Percentiles rank a stretch among this genome's conserved stretches.
These are phyloP conservation scores for Coniochaeta sp. DNA, from an alignment of 2,329 filamentous ascomycete species.

Conservation along the genomic window DNA sequence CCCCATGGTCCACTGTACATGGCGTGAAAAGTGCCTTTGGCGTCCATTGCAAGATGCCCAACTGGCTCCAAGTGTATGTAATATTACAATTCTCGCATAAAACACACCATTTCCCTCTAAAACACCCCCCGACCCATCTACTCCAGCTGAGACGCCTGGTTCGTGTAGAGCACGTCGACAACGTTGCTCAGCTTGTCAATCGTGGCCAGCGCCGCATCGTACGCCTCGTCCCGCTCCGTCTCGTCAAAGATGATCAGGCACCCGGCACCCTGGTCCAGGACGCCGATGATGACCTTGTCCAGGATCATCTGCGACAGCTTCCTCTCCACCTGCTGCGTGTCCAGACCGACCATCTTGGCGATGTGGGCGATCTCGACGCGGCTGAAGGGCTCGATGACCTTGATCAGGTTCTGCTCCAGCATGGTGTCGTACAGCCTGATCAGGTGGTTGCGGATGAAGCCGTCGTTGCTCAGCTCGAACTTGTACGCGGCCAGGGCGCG, in stretches of 20 bases:
- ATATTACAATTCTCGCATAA: background rate
- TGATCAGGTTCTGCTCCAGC: slow-evolving; percentile 98
- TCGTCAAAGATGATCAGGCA: slow-evolving; percentile 97
- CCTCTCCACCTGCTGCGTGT: slow-evolving; percentile 93
- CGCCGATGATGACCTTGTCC: slow-evolving; percentile 97
- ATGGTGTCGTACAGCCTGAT: slow-evolving; percentile 95
- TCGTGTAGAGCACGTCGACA: slow-evolving; percentile 94
- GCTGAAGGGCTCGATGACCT: slow-evolving; percentile 98
- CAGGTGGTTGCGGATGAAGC: slow-evolving; percentile 95
- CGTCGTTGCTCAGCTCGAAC: slow-evolving; percentile 87
- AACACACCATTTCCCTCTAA: background rate
- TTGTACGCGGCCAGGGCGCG: slow-evolving; percentile 83
- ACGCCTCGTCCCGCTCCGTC: slow-evolving; percentile 84
- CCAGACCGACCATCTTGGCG: slow-evolving; percentile 93
- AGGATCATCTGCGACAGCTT: slow-evolving; percentile 99
- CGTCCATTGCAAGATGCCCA: background rate
- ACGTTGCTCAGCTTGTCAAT: slow-evolving; percentile 97
- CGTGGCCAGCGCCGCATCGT: slow-evolving; percentile 88
- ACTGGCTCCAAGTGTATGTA: slow-evolving; percentile 1
- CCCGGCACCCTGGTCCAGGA: slow-evolving; percentile 93
- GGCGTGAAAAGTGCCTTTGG: background rate
- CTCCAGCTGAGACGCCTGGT: slow-evolving; percentile 93
- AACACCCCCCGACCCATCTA: slow-evolving; percentile 31
- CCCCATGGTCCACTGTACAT: too few species aligned
- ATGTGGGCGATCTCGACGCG: slow-evolving; percentile 95